Evolutionary conservation across 805 yeast genomes (phyloP), one percentile per base, ranked within the genome.

Genomic region (Teunomyces barrocoloradensis): DNA sequence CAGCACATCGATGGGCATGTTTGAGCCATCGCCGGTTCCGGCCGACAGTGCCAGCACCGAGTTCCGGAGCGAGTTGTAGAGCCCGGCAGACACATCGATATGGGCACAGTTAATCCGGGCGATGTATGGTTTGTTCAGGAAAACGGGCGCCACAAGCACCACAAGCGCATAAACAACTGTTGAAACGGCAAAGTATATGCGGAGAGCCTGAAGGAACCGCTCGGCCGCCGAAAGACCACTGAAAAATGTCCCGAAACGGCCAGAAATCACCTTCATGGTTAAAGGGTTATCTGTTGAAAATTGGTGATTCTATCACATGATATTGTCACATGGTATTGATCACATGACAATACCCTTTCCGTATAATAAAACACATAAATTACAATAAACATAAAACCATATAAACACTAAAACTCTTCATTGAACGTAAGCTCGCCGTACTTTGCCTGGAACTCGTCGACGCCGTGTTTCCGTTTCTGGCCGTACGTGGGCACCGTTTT

Each of bases 51-150:
- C 12, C 44, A 30, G 15, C 10, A 68, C 71, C 11, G 69, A 58
- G 15, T 53, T 57, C 40, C 79, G 60, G 45, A 78, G 60, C 4
- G 76, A 66, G 20, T 70, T 59, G 53, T 79, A 81, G 6, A 82
- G 60, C 1, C 87, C 87, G 15, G 64, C 54, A 0, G 82, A 74
- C 15, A 82, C 77, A 49, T 79, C 81, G 5, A 74, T 60, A 53
- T 78, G 82, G 3, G 77, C 70, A 48, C 82, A 79, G 54, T 76
- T 74, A 33, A 82, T 63, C 34, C 72, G 56, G 5, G 71, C 66
- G 7, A 74, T 56, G 51, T 61, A 64, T 11, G 49, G 42, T 5
- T 27, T 30, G 35, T 46, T 45, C 21, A 59, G 45, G 10, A 55
- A 25, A 3, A 58, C 38, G 3, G 74, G 74, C 3, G 68, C 63